phyloP scores from a whole-genome alignment of 352 stramenopile species.

The Globisporangium orthogonon region DNA sequence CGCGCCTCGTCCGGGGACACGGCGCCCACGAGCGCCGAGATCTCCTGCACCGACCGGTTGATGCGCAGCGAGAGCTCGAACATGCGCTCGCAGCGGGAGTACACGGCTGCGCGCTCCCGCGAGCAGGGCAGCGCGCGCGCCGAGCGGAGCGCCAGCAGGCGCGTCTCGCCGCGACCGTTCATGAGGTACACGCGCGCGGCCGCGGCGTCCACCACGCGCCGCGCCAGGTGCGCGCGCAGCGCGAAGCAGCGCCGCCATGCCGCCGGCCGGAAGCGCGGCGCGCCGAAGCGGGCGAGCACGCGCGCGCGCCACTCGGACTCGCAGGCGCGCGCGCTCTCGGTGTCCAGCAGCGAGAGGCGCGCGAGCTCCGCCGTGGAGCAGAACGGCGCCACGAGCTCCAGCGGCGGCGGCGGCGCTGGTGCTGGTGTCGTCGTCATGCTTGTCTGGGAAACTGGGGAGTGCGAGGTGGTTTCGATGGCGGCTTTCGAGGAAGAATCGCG shows the following conservation, averaged over 20 bases:
- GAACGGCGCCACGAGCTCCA: conserved; percentile 45
- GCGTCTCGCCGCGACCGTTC: conserved; percentile 70
- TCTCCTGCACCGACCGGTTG: conserved; percentile 84
- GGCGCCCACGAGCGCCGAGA: conserved; percentile 78
- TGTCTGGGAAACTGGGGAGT: too few relatives aligned
- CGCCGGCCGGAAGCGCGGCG: conserved; percentile 39
- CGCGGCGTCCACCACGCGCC: conserved; percentile 48
- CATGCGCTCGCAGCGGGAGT: conserved; percentile 82
- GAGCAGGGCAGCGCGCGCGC: conserved; percentile 74
- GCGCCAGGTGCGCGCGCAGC: conserved; percentile 54
- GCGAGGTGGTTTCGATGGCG: too few relatives aligned
- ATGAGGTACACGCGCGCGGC: conserved; percentile 77
- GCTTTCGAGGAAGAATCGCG: too few relatives aligned
- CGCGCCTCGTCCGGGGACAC: conserved; percentile 74
- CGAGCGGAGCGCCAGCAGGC: conserved; percentile 47
- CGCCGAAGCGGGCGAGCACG: conserved; percentile 39
- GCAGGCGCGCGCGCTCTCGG: conserved; percentile 30
- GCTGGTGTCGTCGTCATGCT: too few relatives aligned
- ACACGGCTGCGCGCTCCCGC: conserved; percentile 63
- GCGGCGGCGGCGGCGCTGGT: background rate
- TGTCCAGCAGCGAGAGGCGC: conserved; percentile 36
- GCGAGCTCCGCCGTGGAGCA: conserved; percentile 38
- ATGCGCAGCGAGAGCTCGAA: conserved; percentile 85
- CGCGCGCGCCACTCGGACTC: conserved; percentile 64
- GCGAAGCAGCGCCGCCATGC: conserved; percentile 64